Percentiles rank a stretch among this genome's conserved stretches.
These are phyloP conservation scores for Phaeomoniella chlamydospora DNA, from an alignment of 2,329 filamentous ascomycete species.

Conservation along the genomic window DNA sequence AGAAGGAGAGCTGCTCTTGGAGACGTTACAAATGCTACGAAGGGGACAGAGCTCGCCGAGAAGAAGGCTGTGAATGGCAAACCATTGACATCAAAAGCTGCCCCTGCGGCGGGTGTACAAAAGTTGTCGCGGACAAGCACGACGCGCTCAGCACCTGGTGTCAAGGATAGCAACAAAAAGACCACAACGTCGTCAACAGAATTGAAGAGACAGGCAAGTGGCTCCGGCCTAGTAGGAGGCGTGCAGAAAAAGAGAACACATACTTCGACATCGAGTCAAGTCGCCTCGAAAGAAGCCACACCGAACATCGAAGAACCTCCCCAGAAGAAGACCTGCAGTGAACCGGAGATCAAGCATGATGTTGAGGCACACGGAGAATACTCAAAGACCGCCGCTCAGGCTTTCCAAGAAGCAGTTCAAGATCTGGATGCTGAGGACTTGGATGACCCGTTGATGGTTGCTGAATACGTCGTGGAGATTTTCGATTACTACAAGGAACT, in stretches of 20 bases:
- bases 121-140: conserved; percentile 50
- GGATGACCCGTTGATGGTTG: conserved; percentile 93
- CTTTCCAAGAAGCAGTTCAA: conserved; percentile 18
- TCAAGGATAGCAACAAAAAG: conserved; percentile 51
- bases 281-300: conserved; percentile 42
- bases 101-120: conserved; percentile 57
- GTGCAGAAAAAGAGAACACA: conserved; percentile 54
- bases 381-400: conserved; percentile 25
- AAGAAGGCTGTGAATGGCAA: conserved; percentile 59
- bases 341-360: conserved; percentile 26
- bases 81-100: conserved; percentile 61
- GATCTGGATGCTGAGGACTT: conserved; percentile 76
- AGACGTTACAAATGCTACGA: conserved; percentile 91
- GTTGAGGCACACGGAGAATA: conserved; percentile 15
- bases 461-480: conserved; percentile 93
- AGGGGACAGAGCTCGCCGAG: conserved; percentile 47
- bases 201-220: conserved; percentile 58
- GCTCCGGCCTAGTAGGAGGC: conserved; percentile 51
- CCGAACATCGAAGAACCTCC: conserved; percentile 46
- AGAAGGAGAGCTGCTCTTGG: conserved; percentile 75
- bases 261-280: conserved; percentile 20
- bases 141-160: conserved; percentile 41
- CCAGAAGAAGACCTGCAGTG: conserved; percentile 49
- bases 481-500: conserved; percentile 89
- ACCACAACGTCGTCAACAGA: conserved; percentile 41